These are phyloP conservation scores for Canavalia gladiata DNA, from an alignment of 306 rosid genomes.

Conservation along the genomic window DNA sequence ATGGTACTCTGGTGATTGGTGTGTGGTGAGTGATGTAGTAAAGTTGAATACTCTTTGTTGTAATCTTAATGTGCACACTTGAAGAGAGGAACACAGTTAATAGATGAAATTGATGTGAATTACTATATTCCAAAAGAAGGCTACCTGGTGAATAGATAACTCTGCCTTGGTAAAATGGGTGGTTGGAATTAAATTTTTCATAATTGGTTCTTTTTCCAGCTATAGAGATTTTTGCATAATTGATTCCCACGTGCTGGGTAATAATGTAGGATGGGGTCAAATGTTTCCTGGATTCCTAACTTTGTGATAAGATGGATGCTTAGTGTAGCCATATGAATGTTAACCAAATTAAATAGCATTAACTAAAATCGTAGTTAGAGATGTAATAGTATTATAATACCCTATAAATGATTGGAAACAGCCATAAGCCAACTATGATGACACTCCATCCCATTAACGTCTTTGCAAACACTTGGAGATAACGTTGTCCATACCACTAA, in stretches of 20 bases:
- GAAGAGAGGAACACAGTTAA: neutral
- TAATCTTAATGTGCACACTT: constrained; percentile 34
- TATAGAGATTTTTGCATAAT: constrained; percentile 40
- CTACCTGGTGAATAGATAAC: constrained; percentile 7
- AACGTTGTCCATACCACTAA: constrained; percentile 3
- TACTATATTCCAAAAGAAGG: constrained; percentile 18
- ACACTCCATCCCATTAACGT: constrained; percentile 40
- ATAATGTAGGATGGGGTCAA: constrained; percentile 52
- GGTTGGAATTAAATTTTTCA: constrained; percentile 34
- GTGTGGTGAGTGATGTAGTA: constrained; percentile 22
- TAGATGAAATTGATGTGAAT: constrained; percentile 12
- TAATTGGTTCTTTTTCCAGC: constrained; percentile 30
- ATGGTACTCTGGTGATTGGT: constrained; percentile 20
- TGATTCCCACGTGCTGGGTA: constrained; percentile 47
- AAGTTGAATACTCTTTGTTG: neutral
- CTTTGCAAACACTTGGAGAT: constrained; percentile 34
- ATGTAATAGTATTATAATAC: constrained; percentile 10
- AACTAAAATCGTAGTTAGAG: constrained; percentile 23
- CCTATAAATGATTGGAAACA: constrained; percentile 35
- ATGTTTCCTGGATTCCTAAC: constrained; percentile 30
- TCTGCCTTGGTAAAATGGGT: constrained; percentile 31
- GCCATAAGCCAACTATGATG: constrained; percentile 51
- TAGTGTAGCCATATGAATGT: constrained; percentile 20
- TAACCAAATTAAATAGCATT: constrained; percentile 27
- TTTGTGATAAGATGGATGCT: constrained; percentile 50